Evolutionary conservation across 257 asterid genomes (phyloP).

Genomic region (Ilex asprella): DNA sequence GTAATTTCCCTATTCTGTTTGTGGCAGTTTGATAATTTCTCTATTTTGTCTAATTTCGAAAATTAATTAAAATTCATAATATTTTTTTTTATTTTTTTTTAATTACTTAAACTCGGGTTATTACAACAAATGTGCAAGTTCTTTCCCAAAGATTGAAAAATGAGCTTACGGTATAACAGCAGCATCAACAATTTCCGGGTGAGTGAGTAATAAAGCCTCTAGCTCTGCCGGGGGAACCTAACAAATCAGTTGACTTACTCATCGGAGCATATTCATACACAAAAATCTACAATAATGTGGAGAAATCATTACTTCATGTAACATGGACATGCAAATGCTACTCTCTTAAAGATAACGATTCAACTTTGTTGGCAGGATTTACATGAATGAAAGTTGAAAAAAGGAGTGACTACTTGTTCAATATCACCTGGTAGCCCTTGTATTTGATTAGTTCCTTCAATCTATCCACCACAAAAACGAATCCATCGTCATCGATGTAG

Average conservation of each 20-base stretch:
- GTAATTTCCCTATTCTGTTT: too few relatives aligned
- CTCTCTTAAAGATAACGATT: too few relatives aligned
- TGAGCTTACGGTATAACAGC: background rate
- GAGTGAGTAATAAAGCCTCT: background rate
- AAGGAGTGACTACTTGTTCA: too few relatives aligned
- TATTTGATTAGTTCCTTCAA: background rate
- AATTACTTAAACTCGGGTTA: too few relatives aligned
- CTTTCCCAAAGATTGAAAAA: background rate
- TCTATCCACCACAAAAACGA: background rate
- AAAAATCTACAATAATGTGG: background rate
- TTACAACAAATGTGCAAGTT: background rate
- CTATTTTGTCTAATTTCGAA: too few relatives aligned
- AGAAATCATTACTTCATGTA: too few relatives aligned
- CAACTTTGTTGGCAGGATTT: too few relatives aligned
- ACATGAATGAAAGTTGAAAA: too few relatives aligned
- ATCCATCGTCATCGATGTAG: background rate
- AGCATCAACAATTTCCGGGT: background rate
- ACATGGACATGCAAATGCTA: background rate
- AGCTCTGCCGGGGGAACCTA: constrained; percentile 5
- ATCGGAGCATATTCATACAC: background rate
- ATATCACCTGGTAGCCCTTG: background rate
- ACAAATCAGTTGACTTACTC: background rate
- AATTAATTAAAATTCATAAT: too few relatives aligned
- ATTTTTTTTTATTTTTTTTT: too few relatives aligned
- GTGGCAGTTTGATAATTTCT: too few relatives aligned